Conservation (phyloP, 2,329 filamentous ascomycete species). For the Epichloe sylvatica region DNA sequence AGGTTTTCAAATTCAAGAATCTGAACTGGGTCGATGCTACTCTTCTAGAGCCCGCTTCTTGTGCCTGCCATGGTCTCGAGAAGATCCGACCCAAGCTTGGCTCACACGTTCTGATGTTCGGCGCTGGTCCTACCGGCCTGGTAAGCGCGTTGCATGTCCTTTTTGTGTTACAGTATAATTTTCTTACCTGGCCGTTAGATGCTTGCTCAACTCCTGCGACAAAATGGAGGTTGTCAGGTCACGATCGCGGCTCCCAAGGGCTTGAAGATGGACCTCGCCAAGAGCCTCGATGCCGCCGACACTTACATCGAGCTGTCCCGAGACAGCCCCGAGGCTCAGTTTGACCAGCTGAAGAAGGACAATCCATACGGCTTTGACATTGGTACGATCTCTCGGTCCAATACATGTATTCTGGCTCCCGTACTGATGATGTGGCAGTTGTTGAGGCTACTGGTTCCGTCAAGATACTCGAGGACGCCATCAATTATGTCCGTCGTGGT, state of each 20-base stretch:
- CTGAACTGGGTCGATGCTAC: conserved; percentile 55
- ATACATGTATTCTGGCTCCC: background rate
- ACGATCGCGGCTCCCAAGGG: conserved; percentile 55
- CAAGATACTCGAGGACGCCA: conserved; percentile 55
- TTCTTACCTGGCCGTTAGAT: conserved; percentile 18
- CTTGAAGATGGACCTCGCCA: conserved; percentile 57
- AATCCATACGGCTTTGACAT: conserved; percentile 64
- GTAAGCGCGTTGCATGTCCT: conserved; percentile 17
- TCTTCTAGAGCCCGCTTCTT: conserved; percentile 56
- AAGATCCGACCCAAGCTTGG: conserved; percentile 54
- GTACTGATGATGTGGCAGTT: conserved; percentile 22
- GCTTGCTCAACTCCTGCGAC: conserved; percentile 47
- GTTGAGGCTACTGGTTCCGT: conserved; percentile 57
- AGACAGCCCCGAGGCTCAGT: conserved; percentile 42
- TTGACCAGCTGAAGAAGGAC: conserved; percentile 45
- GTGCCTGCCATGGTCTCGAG: conserved; percentile 56
- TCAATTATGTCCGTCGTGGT: conserved; percentile 57
- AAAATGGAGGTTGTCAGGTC: conserved; percentile 55
- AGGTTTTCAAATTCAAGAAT: conserved; percentile 52
- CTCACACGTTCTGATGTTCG: conserved; percentile 51
- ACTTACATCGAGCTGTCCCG: conserved; percentile 40
- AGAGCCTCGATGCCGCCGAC: conserved; percentile 40
- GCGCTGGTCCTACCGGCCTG: conserved; percentile 53
- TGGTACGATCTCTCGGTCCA: conserved; percentile 17
- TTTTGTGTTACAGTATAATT: too few relatives aligned